These are phyloP conservation scores for Melastoma candidum DNA, from an alignment of 441 rosid genomes.

Conservation along the genomic window DNA sequence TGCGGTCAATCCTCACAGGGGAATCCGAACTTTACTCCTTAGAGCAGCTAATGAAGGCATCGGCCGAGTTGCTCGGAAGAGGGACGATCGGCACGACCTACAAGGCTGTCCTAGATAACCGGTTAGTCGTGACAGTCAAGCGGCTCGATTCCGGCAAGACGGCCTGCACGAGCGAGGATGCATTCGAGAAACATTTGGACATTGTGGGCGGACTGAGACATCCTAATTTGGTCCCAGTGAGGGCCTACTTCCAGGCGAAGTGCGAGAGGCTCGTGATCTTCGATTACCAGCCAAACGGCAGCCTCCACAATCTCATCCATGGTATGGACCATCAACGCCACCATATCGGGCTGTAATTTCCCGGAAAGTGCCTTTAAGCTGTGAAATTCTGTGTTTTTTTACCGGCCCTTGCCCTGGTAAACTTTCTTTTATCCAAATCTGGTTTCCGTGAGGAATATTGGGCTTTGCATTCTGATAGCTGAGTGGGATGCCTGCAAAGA, in stretches of 20 bases:
- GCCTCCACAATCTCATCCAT: slow-evolving; percentile 78
- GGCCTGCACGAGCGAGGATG: slow-evolving; percentile 32
- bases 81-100: slow-evolving; percentile 72
- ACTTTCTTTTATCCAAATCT: too few relatives aligned
- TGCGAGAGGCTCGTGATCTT: slow-evolving; percentile 80
- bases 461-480: background rate
- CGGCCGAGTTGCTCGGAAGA: slow-evolving; percentile 81
- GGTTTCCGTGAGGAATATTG: background rate
- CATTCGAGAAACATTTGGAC: slow-evolving; percentile 64
- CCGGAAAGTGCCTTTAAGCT: too few relatives aligned
- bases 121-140: slow-evolving; percentile 62
- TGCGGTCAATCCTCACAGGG: slow-evolving; percentile 23
- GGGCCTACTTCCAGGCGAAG: slow-evolving; percentile 69
- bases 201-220: slow-evolving; percentile 60
- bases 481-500: slow-evolving; percentile 3
- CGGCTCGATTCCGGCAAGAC: slow-evolving; percentile 62
- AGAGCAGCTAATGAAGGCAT: slow-evolving; percentile 80
- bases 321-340: slow-evolving; percentile 29
- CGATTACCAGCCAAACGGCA: slow-evolving; percentile 80
- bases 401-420: too few relatives aligned
- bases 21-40: slow-evolving; percentile 46
- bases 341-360: too few relatives aligned
- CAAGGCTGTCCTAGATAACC: slow-evolving; percentile 65
- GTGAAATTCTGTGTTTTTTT: too few relatives aligned
- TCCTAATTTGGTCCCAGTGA: slow-evolving; percentile 63